A percentile compares a stretch with the other conserved stretches of the same genome.
These are phyloP conservation scores for Cladosporium sphaerospermum DNA, from an alignment of 2,329 filamentous ascomycete genomes.

Conservation along the genomic window DNA sequence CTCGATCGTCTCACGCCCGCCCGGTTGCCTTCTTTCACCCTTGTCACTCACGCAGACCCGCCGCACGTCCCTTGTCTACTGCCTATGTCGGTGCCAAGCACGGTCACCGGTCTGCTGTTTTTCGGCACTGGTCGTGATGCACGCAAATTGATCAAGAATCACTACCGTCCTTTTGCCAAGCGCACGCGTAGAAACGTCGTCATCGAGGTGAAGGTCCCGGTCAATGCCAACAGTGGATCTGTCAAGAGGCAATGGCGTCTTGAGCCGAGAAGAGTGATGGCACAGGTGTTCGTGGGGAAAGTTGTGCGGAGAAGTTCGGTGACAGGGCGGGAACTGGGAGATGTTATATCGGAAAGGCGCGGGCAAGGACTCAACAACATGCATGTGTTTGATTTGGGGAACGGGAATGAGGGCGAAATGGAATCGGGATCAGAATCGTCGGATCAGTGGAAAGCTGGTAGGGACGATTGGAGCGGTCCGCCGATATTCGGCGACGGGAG, in stretches of 20 bases:
- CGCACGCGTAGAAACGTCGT: conserved; percentile 13
- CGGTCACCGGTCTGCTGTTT: conserved; percentile 26
- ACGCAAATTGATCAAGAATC: conserved; percentile 19
- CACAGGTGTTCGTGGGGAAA: conserved; percentile 17
- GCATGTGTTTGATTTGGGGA: neutral
- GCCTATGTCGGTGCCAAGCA: neutral
- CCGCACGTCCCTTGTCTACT: neutral
- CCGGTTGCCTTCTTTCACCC: neutral
- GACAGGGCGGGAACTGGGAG: neutral
- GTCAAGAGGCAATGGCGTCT: conserved; percentile 11
- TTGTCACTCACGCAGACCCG: neutral
- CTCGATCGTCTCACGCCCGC: conserved; percentile 25
- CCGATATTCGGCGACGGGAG: neutral
- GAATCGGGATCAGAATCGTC: neutral
- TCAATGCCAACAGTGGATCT: neutral
- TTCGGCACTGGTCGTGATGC: conserved; percentile 21
- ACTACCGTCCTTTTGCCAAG: conserved; percentile 18
- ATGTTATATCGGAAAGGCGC: neutral
- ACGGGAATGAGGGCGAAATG: neutral
- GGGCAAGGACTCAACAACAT: neutral
- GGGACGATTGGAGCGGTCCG: neutral
- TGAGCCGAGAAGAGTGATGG: conserved; percentile 15
- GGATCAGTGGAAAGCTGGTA: neutral
- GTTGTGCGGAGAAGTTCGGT: neutral
- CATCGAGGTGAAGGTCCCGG: conserved; percentile 18